These are phyloP conservation scores for Bathelium albidoporum DNA, from an alignment of 495 filamentous ascomycete genomes.

Conservation along the genomic window DNA sequence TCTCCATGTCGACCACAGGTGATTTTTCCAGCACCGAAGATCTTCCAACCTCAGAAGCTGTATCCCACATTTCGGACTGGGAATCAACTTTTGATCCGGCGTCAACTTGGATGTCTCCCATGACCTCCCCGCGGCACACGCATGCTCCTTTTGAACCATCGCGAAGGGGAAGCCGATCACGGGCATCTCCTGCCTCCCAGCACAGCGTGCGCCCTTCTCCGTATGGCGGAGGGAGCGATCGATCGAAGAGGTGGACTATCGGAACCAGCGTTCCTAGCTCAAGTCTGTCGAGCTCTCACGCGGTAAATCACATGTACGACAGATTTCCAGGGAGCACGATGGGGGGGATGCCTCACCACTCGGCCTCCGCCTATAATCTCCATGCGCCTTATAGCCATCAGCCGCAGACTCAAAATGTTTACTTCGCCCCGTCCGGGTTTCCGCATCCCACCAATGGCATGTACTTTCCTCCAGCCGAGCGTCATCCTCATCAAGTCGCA, in stretches of 20 bases:
- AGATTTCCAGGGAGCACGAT: slow-evolving; percentile 19
- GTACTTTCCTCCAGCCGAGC: neutral
- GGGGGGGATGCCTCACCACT: slow-evolving; percentile 31
- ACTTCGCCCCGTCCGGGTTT: slow-evolving; percentile 12
- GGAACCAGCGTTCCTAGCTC: slow-evolving; percentile 48
- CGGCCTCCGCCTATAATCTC: slow-evolving; percentile 39
- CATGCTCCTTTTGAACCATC: slow-evolving; percentile 22
- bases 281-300: slow-evolving; percentile 43
- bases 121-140: slow-evolving; percentile 21
- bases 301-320: slow-evolving; percentile 29
- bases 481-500: slow-evolving; percentile 21
- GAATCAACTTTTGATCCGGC: slow-evolving; percentile 21
- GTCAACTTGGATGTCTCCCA: slow-evolving; percentile 23
- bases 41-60: slow-evolving; percentile 16
- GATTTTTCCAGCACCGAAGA: slow-evolving; percentile 27
- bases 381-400: slow-evolving; percentile 13
- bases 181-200: slow-evolving; percentile 56
- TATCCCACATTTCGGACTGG: slow-evolving; percentile 25
- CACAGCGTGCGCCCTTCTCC: slow-evolving; percentile 52
- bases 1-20: slow-evolving; percentile 23
- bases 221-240: slow-evolving; percentile 48
- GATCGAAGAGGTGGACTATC: slow-evolving; percentile 64
- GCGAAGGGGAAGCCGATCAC: slow-evolving; percentile 35
- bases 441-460: neutral
- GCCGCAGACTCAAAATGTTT: slow-evolving; percentile 19